phyloP scores from a whole-genome alignment of 1,139 yeast genomes.

The Debaryomyces singareniensis region DNA sequence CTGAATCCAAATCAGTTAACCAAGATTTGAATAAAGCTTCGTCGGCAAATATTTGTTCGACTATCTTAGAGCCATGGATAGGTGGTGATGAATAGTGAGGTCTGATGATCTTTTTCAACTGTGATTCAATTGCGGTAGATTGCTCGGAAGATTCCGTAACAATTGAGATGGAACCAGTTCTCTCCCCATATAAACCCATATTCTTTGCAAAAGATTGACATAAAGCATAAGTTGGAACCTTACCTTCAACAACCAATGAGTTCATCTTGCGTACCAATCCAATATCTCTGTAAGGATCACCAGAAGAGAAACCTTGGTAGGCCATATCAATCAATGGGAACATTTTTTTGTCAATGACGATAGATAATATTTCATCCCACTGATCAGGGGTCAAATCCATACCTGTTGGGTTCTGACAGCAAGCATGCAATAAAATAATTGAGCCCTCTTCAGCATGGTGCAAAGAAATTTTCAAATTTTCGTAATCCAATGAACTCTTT shows the following conservation, averaged over 20 bases:
- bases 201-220: constrained; percentile 95
- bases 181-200: constrained; percentile 95
- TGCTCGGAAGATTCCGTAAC: constrained; percentile 43
- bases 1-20: constrained; percentile 68
- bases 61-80: constrained; percentile 87
- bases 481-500: constrained; percentile 49
- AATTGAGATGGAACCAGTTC: constrained; percentile 84
- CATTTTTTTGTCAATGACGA: constrained; percentile 53
- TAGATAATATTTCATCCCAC: constrained; percentile 67
- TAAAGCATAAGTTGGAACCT: constrained; percentile 51
- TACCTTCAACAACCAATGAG: constrained; percentile 40
- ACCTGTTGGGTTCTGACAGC: constrained; percentile 98
- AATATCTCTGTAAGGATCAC: constrained; percentile 49
- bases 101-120: constrained; percentile 72
- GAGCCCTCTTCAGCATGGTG: constrained; percentile 43
- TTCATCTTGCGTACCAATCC: constrained; percentile 44
- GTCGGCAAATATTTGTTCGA: constrained; percentile 63
- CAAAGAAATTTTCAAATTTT: constrained; percentile 40
- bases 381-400: constrained; percentile 85
- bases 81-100: constrained; percentile 93
- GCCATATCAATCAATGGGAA: constrained; percentile 92
- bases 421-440: constrained; percentile 79
- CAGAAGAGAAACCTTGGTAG: constrained; percentile 95
- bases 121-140: constrained; percentile 57
- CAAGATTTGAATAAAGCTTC: constrained; percentile 62